Evolutionary conservation across 129 eudicot genomes (phyloP), one percentile per base, ranked within the genome.

Genomic region (Artemisia argyi): DNA sequence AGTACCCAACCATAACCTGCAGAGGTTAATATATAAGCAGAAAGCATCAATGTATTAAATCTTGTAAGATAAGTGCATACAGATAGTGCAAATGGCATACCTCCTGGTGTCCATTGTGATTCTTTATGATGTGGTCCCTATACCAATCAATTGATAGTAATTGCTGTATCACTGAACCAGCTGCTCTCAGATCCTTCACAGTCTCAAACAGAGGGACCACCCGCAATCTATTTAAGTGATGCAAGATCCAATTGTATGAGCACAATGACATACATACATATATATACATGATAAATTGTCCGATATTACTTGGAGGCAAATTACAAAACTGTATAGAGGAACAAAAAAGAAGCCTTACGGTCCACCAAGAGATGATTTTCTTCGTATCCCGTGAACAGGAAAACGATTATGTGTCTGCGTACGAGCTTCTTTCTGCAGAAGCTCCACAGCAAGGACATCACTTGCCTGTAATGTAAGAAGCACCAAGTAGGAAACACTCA

Each of bases 381-480:
- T 88, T 68, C 78, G 84, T 82, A 83, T 88, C 69, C 97, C 97
- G 65, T 80, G 80, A 61, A 82, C 82, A 64, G 97, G 83, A 73
- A 84, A 86, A 66, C 90, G 46, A 39, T 39, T 7, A 39, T 39
- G 46, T 39, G 0, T 39, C 46, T 39, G 46, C 11, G 2, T 8
- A 39, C 46, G 97, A 24, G 87, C 90, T 79, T 94, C 98, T 78
- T 94, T 94, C 85, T 90, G 98, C 72, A 94, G 81, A 71, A 94
- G 97, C 89, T 94, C 98, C 77, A 90, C 97, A 15, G 98, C 98
- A 48, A 94, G 97, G 78, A 94, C 97, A 83, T 94, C 98, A 79
- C 98, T 93, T 48, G 96, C 95, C 98, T 93, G 90, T 62, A 69
- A 75, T 7, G 71, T 72, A 28, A 71, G 48, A 80, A 80, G 66